These are phyloP conservation scores for Casaregolazyma suthepensis DNA, from an alignment of 1,139 yeast species.

Conservation along the genomic window DNA sequence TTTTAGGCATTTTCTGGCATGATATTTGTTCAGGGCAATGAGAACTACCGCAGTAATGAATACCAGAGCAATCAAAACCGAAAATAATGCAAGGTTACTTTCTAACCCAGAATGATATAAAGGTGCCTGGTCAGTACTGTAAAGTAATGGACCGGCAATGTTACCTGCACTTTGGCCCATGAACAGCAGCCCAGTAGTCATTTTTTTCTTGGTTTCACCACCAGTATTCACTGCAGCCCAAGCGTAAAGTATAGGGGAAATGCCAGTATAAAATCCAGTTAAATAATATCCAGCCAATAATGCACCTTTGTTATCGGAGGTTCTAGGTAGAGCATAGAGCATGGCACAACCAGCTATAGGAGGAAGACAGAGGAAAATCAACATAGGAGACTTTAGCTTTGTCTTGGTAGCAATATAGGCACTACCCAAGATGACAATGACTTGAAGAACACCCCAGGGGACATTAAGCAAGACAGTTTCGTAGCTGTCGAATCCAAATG, in stretches of 20 bases:
- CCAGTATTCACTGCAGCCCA: constrained; percentile 36
- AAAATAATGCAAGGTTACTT: constrained; percentile 13
- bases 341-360: constrained; percentile 44
- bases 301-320: constrained; percentile 35
- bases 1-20: constrained; percentile 8
- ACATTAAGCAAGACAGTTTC: constrained; percentile 48
- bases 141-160: constrained; percentile 62
- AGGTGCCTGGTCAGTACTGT: constrained; percentile 48
- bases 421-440: constrained; percentile 34
- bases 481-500: constrained; percentile 40
- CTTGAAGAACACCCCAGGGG: constrained; percentile 48
- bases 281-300: constrained; percentile 39
- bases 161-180: constrained; percentile 60
- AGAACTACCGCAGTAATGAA: background rate
- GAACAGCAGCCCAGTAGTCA: constrained; percentile 38
- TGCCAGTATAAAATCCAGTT: constrained; percentile 36
- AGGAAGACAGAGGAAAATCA: constrained; percentile 38
- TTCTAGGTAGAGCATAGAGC: constrained; percentile 38
- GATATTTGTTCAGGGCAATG: constrained; percentile 9
- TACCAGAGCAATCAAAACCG: constrained; percentile 7
- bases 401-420: constrained; percentile 28
- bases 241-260: constrained; percentile 42
- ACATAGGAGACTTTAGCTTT: constrained; percentile 29
- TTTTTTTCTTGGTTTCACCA: constrained; percentile 36
- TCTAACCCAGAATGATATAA: constrained; percentile 39